Evolutionary conservation across 1,139 yeast species (phyloP).

Genomic region (Debaryomyces robertsiae): DNA sequence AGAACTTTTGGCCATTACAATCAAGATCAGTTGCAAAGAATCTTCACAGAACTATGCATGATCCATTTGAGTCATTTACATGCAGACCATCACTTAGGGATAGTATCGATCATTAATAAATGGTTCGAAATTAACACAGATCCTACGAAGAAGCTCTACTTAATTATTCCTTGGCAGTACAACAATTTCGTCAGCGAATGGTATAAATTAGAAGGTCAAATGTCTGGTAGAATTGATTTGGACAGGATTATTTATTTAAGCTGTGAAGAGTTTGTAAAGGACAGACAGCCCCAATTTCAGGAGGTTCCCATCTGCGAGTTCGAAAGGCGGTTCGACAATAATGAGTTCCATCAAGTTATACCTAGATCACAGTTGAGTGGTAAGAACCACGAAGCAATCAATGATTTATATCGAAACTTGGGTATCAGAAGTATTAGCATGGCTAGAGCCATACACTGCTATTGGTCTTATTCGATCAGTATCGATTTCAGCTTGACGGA

Average conservation of each 20-base stretch:
- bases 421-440: constrained; percentile 47
- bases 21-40: constrained; percentile 32
- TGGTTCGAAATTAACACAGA: constrained; percentile 55
- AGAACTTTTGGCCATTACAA: constrained; percentile 58
- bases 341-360: constrained; percentile 18
- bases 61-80: constrained; percentile 87
- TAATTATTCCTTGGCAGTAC: constrained; percentile 79
- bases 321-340: constrained; percentile 31
- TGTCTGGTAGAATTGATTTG: constrained; percentile 34
- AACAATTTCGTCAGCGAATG: constrained; percentile 71
- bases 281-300: constrained; percentile 29
- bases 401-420: constrained; percentile 28
- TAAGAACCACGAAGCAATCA: constrained; percentile 17
- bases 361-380: constrained; percentile 26
- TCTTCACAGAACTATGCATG: constrained; percentile 58
- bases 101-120: constrained; percentile 64
- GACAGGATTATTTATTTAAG: constrained; percentile 57
- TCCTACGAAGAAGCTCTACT: constrained; percentile 42
- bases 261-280: constrained; percentile 61
- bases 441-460: constrained; percentile 83
- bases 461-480: constrained; percentile 75
- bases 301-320: constrained; percentile 36
- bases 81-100: constrained; percentile 96
- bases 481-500: constrained; percentile 47
- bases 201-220: constrained; percentile 54